Evolutionary conservation across 495 filamentous ascomycete species (phyloP).

Genomic region (Trichoderma reesei): DNA sequence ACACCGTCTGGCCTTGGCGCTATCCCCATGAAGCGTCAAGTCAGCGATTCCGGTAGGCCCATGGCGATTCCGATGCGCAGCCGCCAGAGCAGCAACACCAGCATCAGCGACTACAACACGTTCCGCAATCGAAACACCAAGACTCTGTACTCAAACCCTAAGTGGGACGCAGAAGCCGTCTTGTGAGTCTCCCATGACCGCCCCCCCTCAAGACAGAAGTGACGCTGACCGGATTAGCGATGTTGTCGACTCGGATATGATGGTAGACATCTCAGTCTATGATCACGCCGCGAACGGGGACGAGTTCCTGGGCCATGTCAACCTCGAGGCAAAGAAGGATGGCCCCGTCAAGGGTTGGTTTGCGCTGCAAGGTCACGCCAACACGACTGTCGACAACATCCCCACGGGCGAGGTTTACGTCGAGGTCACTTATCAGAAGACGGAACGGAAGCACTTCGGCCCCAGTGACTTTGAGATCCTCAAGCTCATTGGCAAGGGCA

Average conservation of each 20-base stretch:
- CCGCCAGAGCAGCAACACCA: conserved; percentile 89
- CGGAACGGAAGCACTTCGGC: conserved; percentile 86
- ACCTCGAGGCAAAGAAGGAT: conserved; percentile 58
- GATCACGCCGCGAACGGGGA: conserved; percentile 71
- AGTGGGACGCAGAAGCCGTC: conserved; percentile 89
- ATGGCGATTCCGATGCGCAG: conserved; percentile 96
- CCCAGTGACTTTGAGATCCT: conserved; percentile 95
- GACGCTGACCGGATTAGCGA: conserved; percentile 49
- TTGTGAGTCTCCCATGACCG: conserved; percentile 69
- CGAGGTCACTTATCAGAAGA: conserved; percentile 74
- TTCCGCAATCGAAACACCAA: conserved; percentile 46
- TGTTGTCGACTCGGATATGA: conserved; percentile 83
- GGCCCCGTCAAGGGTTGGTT: conserved; percentile 78
- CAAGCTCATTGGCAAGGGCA: conserved; percentile 95
- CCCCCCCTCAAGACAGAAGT: background rate
- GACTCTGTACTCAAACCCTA: conserved; percentile 71
- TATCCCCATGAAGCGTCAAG: conserved; percentile 54
- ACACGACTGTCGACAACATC: conserved; percentile 40
- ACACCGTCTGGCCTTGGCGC: conserved; percentile 40
- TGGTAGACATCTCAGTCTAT: conserved; percentile 90
- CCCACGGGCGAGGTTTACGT: conserved; percentile 89
- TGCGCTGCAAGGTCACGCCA: conserved; percentile 54
- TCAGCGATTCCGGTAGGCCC: conserved; percentile 59
- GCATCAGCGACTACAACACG: conserved; percentile 58
- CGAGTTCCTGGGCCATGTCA: conserved; percentile 84